Conservation (phyloP, 305 asterid species). For the Solanum hybrid region DNA sequence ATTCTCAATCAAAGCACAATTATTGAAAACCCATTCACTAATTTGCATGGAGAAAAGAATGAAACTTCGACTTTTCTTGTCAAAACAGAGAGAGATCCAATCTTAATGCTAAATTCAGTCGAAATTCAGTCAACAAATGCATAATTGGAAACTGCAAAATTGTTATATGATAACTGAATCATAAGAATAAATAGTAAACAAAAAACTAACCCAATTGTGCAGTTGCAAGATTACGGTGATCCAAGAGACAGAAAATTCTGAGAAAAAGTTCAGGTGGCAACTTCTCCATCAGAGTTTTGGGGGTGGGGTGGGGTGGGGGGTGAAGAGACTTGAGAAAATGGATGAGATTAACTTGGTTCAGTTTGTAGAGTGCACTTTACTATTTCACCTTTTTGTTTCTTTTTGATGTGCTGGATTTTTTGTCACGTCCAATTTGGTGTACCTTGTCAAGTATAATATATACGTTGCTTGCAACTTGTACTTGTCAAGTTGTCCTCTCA, state of each 20-base stretch:
- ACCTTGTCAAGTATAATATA: neutral
- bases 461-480: neutral
- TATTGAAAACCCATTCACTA: neutral
- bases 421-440: neutral
- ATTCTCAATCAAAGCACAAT: neutral
- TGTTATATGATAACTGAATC: neutral
- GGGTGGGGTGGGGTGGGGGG: neutral
- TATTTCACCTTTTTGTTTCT: neutral
- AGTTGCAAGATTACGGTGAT: conserved; percentile 30
- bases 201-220: conserved; percentile 27
- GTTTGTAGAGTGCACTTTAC: neutral
- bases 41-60: neutral
- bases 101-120: neutral
- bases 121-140: neutral
- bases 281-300: conserved; percentile 12
- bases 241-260: conserved; percentile 20
- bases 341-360: neutral
- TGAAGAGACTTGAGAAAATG: neutral
- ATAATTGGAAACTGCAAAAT: neutral
- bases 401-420: neutral
- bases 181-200: neutral
- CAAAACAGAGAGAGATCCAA: neutral
- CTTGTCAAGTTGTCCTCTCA: neutral
- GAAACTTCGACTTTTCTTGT: neutral
- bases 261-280: conserved; percentile 22